A percentile compares a stretch with the other conserved stretches of the same genome.
Conservation (phyloP, 2,329 filamentous ascomycete genomes). For the Cytospora schulzeri region DNA sequence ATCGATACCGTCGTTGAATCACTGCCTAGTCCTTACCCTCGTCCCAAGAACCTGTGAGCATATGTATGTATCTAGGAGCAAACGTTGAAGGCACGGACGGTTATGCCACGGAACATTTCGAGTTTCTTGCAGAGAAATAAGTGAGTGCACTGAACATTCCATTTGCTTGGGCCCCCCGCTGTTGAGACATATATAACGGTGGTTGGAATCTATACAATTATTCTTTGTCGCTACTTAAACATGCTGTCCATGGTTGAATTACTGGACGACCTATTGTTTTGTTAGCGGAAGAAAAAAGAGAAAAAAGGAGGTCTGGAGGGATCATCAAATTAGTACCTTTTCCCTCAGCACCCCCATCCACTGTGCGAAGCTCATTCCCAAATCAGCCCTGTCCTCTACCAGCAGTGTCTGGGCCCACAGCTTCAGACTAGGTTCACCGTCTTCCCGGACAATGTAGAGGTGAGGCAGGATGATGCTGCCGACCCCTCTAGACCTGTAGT, state of each 20-base stretch:
- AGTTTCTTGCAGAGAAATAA: background rate
- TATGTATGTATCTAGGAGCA: background rate
- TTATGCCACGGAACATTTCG: background rate
- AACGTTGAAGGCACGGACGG: background rate
- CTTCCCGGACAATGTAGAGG: constrained; percentile 90
- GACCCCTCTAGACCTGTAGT: constrained; percentile 82
- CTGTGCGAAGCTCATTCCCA: constrained; percentile 88
- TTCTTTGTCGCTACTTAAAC: constrained; percentile 22
- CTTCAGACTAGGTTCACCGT: constrained; percentile 92
- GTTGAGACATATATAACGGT: background rate
- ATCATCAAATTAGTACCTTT: constrained; percentile 65
- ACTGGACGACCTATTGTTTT: constrained; percentile 26
- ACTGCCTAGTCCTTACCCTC: background rate
- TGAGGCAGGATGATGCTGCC: constrained; percentile 93
- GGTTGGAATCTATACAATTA: constrained; percentile 28
- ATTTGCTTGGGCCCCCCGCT: background rate
- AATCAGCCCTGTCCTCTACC: constrained; percentile 92
- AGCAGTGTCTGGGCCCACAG: constrained; percentile 96
- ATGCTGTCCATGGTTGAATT: constrained; percentile 14
- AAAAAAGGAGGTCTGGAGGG: background rate
- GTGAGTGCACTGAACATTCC: constrained; percentile 6
- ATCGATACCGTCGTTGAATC: background rate
- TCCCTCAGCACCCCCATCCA: constrained; percentile 91
- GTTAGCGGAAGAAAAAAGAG: constrained; percentile 11
- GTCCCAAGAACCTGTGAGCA: background rate